Conservation (phyloP, 2,329 filamentous ascomycete species). For the Penicillium paneum region DNA sequence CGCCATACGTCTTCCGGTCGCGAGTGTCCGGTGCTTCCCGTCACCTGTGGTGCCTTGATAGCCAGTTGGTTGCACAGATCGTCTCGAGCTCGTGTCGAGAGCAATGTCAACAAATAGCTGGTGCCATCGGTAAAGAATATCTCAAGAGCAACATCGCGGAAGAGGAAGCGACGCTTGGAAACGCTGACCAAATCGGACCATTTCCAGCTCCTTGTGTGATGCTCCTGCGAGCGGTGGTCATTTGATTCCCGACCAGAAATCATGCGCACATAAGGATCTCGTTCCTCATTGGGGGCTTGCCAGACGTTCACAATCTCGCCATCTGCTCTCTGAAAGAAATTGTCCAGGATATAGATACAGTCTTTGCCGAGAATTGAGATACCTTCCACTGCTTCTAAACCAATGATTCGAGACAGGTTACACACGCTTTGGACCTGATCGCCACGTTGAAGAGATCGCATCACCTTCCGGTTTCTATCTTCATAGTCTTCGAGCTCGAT, state of each 20-base stretch:
- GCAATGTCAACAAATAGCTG: constrained; percentile 87
- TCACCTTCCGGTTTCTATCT: constrained; percentile 97
- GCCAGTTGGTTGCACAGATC: constrained; percentile 75
- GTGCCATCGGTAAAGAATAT: constrained; percentile 95
- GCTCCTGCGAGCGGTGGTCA: constrained; percentile 60
- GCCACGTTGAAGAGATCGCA: constrained; percentile 85
- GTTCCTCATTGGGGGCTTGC: constrained; percentile 87
- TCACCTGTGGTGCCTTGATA: constrained; percentile 75
- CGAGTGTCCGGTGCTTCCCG: constrained; percentile 63
- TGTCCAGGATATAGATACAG: constrained; percentile 89
- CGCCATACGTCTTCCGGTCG: constrained; percentile 90
- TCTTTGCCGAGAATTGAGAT: constrained; percentile 91
- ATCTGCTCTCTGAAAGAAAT: constrained; percentile 90
- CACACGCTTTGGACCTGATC: constrained; percentile 91
- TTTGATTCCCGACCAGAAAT: constrained; percentile 73
- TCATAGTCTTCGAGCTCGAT: constrained; percentile 83
- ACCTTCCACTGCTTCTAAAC: constrained; percentile 89
- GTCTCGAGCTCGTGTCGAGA: constrained; percentile 70
- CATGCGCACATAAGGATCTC: constrained; percentile 92
- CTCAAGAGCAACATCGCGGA: constrained; percentile 94
- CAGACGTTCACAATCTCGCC: constrained; percentile 96
- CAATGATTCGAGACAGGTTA: constrained; percentile 92
- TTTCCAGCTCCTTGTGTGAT: constrained; percentile 85
- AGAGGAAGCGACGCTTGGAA: constrained; percentile 91
- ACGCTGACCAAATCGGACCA: constrained; percentile 94